Base-by-base conservation (phyloP, 495 filamentous ascomycete species). In the Penicillium chermesinum region DNA sequence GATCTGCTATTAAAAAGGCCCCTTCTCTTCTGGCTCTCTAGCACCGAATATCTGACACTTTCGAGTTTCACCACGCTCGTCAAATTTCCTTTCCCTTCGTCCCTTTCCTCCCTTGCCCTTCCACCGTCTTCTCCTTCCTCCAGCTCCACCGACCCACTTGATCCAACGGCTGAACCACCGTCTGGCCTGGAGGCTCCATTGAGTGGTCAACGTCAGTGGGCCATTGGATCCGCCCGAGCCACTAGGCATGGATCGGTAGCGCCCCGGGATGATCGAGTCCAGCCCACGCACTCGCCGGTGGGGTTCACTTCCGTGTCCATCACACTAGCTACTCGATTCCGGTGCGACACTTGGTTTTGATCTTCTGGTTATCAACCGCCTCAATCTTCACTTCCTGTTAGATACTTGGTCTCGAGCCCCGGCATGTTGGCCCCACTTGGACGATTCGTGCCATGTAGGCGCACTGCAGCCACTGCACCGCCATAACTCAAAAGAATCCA, bases 191-290 rank as follows among this genome's bases (percentile, higher is more conserved):
- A 32, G 48, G 34, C 51, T 61, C 54, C 54, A 61, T 48, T 34
- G 15, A 32, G 37, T 35, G 27, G 38, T 30, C 45, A 48, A 52
- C 49, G 37, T 52, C 44, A 49, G 55, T 49, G 55, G 52, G 34
- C 50, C 52, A 59, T 56, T 59, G 58, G 58, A 47, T 44, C 54
- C 52, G 43, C 48, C 46, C 38, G 37, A 35, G 41, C 35, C 40
- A 62, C 59, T 59, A 59, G 47, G 54, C 55, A 53, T 53, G 56
- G 56, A 62, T 59, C 56, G 53, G 53, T 62, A 53, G 57, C 59
- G 59, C 59, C 59, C 59, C 37, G 44, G 33, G 56, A 53, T 55
- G 52, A 58, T 61, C 58, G 52, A 59, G 59, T 57, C 55, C 52
- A 61, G 58, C 56, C 59, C 46, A 45, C 10, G 5, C 25, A 10